Conservation (phyloP, 2,329 filamentous ascomycete genomes). For the Venturia asperata region DNA sequence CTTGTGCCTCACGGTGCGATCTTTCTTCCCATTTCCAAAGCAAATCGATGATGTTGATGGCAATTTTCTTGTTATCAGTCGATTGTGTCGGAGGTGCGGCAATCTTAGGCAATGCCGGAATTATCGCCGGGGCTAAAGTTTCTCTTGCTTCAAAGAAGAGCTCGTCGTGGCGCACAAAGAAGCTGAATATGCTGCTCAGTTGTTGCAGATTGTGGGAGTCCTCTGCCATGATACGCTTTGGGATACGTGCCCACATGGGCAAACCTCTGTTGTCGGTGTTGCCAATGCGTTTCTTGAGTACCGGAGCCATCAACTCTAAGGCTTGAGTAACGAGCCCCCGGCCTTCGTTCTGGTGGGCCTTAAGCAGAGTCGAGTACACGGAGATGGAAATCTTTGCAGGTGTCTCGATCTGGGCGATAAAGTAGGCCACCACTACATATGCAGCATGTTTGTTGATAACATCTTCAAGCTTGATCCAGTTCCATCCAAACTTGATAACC, state of each 20-base stretch:
- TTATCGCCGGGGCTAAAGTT: conserved; percentile 81
- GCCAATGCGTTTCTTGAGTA: conserved; percentile 76
- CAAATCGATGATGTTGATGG: conserved; percentile 80
- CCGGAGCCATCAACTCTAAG: conserved; percentile 88
- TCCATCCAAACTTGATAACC: conserved; percentile 99
- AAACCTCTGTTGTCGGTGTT: conserved; percentile 62
- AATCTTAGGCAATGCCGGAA: conserved; percentile 82
- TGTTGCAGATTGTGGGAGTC: conserved; percentile 94
- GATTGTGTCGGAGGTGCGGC: conserved; percentile 76
- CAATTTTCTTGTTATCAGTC: conserved; percentile 85
- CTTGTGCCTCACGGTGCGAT: conserved; percentile 54
- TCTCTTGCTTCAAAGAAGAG: conserved; percentile 94
- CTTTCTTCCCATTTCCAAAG: conserved; percentile 91
- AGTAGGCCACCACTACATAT: conserved; percentile 94
- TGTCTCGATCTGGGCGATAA: conserved; percentile 94
- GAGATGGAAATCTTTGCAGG: conserved; percentile 93
- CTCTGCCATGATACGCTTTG: conserved; percentile 83
- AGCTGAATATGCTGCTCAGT: conserved; percentile 95
- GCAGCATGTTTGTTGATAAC: conserved; percentile 98
- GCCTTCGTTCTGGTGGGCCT: conserved; percentile 92
- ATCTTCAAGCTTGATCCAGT: conserved; percentile 95
- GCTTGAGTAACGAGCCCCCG: conserved; percentile 88
- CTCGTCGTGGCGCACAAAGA: conserved; percentile 84
- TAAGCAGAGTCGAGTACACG: conserved; percentile 84
- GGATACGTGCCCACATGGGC: conserved; percentile 82